A percentile compares a stretch with the other conserved stretches of the same genome.
These are phyloP conservation scores for Casuarina cunninghamiana DNA, from an alignment of 306 rosid genomes.

Conservation along the genomic window DNA sequence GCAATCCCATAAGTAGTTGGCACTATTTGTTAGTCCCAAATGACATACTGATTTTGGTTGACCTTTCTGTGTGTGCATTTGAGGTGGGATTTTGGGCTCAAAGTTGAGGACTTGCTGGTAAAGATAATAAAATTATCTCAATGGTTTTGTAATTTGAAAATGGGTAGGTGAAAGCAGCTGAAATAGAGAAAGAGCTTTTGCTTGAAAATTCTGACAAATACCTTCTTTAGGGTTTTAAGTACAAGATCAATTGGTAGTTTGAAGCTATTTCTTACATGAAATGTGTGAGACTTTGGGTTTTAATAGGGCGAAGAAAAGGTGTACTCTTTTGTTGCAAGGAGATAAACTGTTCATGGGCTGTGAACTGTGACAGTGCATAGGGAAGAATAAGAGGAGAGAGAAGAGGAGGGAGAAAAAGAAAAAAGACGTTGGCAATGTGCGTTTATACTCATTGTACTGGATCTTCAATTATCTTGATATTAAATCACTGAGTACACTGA, in stretches of 20 bases:
- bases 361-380: not conserved
- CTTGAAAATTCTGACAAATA: not conserved
- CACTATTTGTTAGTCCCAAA: not conserved
- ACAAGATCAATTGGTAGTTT: not conserved
- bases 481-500: too few relatives aligned
- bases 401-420: too few relatives aligned
- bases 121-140: not conserved
- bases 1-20: not conserved
- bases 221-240: not conserved
- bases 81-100: not conserved
- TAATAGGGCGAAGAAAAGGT: not conserved
- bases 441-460: too few relatives aligned
- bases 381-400: not conserved
- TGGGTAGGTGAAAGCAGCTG: not conserved
- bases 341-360: not conserved
- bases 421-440: too few relatives aligned
- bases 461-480: too few relatives aligned
- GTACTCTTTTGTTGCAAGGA: too few relatives aligned
- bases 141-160: not conserved
- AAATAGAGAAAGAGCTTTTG: not conserved
- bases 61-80: not conserved
- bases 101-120: not conserved
- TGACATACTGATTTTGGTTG: not conserved
- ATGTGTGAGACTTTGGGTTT: not conserved
- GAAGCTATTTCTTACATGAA: not conserved